Percentiles rank a stretch among this genome's conserved stretches.
Evolutionary conservation across 345 rosid species (phyloP).

Genomic region (Syzygium aromaticum): DNA sequence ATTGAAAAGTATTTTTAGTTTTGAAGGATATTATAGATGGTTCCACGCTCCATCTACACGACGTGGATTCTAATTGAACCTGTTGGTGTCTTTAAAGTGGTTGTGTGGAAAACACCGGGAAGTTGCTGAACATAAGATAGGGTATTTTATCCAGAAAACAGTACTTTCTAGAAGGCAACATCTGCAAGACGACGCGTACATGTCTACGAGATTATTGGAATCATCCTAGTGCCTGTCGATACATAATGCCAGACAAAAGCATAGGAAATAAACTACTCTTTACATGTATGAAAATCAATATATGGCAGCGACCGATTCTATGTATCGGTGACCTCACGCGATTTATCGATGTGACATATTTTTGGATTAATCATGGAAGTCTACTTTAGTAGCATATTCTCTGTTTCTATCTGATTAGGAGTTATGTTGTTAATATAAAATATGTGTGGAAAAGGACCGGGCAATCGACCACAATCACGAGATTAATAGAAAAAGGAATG

Average conservation of each 20-base stretch:
- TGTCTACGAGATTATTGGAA: neutral
- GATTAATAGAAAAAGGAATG: neutral
- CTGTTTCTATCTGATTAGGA: neutral
- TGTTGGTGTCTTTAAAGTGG: neutral
- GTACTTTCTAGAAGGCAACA: neutral
- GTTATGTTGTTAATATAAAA: neutral
- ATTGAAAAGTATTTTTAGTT: neutral
- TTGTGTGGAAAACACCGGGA: neutral
- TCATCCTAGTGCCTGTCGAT: neutral
- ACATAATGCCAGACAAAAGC: neutral
- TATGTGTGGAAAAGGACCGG: neutral
- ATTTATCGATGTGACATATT: neutral
- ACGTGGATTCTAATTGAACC: neutral
- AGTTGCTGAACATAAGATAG: neutral
- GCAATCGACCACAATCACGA: neutral
- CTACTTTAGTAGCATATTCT: neutral
- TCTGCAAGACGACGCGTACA: neutral
- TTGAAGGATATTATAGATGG: neutral
- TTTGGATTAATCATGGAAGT: neutral
- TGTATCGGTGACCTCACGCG: neutral
- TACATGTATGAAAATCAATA: neutral
- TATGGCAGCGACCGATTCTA: neutral
- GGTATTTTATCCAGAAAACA: neutral
- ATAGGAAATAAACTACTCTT: neutral
- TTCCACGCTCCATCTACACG: neutral